A percentile compares a stretch with the other conserved stretches of the same genome.
phyloP scores from a whole-genome alignment of 2,329 filamentous ascomycete genomes.

The Lithohypha guttulata region DNA sequence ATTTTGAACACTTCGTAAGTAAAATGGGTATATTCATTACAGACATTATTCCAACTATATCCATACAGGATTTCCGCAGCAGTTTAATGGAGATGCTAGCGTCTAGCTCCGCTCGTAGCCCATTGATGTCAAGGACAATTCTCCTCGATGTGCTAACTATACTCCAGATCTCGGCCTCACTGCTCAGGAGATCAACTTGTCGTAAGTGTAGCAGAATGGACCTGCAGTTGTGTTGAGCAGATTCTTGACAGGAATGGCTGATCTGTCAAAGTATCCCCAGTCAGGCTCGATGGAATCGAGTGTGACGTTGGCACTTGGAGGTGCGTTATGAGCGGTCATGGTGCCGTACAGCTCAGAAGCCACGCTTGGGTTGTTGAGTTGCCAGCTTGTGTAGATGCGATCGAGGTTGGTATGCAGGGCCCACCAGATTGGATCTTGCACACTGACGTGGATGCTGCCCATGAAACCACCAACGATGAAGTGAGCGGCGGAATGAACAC shows the following conservation, averaged over 20 bases:
- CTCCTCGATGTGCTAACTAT: too few relatives aligned
- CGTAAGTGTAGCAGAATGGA: conserved; percentile 23
- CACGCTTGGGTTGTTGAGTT: conserved; percentile 17
- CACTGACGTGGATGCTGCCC: conserved; percentile 19
- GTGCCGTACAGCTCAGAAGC: conserved; percentile 18
- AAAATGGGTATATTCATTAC: too few relatives aligned
- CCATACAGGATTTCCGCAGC: too few relatives aligned
- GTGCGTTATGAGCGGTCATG: conserved; percentile 19
- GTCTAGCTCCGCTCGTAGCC: too few relatives aligned
- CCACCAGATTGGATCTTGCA: conserved; percentile 22
- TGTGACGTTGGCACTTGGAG: conserved; percentile 19
- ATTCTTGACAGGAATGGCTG: conserved; percentile 16
- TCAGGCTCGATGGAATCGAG: conserved; percentile 17
- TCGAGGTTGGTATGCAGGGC: conserved; percentile 22
- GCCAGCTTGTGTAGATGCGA: conserved; percentile 20
- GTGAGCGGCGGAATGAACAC: conserved; percentile 21
- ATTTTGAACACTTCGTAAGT: too few relatives aligned
- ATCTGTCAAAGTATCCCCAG: conserved; percentile 19
- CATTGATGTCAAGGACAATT: too few relatives aligned
- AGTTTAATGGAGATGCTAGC: too few relatives aligned
- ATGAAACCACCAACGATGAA: conserved; percentile 21
- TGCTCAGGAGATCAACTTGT: conserved; percentile 8
- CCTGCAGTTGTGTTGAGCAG: conserved; percentile 20
- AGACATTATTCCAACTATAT: too few relatives aligned
- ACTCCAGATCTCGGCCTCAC: too few relatives aligned